A percentile compares a stretch with the other conserved stretches of the same genome.
Conservation (phyloP, 2,329 filamentous ascomycete genomes). For the Tolypocladium sp. region DNA sequence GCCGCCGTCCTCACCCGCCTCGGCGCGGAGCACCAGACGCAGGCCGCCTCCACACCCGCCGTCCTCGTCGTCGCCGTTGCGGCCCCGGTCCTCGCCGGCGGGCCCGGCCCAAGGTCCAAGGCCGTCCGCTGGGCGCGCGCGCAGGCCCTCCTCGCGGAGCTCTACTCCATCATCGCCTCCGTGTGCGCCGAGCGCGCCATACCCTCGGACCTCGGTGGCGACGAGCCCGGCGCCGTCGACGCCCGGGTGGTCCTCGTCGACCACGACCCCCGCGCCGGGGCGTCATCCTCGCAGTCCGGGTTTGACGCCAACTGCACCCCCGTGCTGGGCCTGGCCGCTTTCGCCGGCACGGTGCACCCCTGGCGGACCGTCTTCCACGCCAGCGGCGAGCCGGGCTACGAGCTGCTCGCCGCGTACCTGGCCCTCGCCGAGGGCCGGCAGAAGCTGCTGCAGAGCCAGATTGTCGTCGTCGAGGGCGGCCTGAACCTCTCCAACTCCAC, state of each 20-base stretch:
- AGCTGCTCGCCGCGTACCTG: conserved; percentile 42
- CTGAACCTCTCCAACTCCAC: conserved; percentile 27
- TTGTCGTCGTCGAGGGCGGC: conserved; percentile 43
- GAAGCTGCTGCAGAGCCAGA: conserved; percentile 37
- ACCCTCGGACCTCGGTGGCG: conserved; percentile 46
- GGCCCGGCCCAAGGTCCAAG: conserved; percentile 30
- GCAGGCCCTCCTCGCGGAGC: conserved; percentile 63
- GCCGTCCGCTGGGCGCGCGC: conserved; percentile 53
- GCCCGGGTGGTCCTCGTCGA: conserved; percentile 66
- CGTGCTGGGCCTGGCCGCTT: conserved; percentile 39
- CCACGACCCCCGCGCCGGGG: conserved; percentile 29
- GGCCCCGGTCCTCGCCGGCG: conserved; percentile 45
- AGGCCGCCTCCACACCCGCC: conserved; percentile 20
- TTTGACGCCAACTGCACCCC: conserved; percentile 32
- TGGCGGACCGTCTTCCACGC: conserved; percentile 61
- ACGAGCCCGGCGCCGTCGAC: conserved; percentile 63
- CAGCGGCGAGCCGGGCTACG: conserved; percentile 54
- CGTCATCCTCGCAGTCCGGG: conserved; percentile 21
- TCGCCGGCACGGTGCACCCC: conserved; percentile 42
- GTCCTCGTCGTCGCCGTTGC: conserved; percentile 49
- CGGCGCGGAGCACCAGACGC: conserved; percentile 18
- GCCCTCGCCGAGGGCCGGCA: conserved; percentile 36
- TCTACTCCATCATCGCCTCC: conserved; percentile 71
- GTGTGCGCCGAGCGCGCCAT: conserved; percentile 55
- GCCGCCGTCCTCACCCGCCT: conserved; percentile 42